phyloP scores from a whole-genome alignment of 768 basidiomycete genomes.

The Pulveroboletus sp. region DNA sequence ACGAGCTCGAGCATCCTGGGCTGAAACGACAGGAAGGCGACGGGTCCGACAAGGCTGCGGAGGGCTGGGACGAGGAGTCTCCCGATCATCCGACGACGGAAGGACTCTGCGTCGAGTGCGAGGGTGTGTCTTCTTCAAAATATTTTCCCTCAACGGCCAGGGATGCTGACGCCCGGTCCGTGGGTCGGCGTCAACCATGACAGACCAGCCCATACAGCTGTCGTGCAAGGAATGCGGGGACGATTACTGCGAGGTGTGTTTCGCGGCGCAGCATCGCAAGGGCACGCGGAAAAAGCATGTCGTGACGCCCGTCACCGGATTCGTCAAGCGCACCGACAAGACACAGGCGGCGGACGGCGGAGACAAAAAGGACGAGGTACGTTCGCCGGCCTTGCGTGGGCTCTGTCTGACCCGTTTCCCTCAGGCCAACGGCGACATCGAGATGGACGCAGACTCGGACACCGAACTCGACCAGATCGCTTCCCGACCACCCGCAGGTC shows the following conservation, averaged over 20 bases:
- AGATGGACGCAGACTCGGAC: slow-evolving; percentile 35
- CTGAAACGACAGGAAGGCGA: slow-evolving; percentile 32
- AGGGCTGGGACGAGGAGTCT: slow-evolving; percentile 69
- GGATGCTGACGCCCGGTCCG: neutral
- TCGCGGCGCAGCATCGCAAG: slow-evolving; percentile 78
- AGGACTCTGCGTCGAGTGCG: slow-evolving; percentile 80
- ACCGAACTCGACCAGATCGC: slow-evolving; percentile 39
- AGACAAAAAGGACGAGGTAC: slow-evolving; percentile 21
- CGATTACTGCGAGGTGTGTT: slow-evolving; percentile 81
- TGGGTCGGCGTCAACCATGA: neutral
- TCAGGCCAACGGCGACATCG: slow-evolving; percentile 34
- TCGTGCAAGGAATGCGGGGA: slow-evolving; percentile 70
- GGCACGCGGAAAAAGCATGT: slow-evolving; percentile 67
- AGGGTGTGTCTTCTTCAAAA: slow-evolving; percentile 48
- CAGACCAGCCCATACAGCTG: slow-evolving; percentile 82
- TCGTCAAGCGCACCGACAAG: slow-evolving; percentile 7
- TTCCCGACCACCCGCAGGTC: slow-evolving; percentile 19
- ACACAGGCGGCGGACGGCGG: slow-evolving; percentile 1
- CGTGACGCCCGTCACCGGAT: slow-evolving; percentile 42
- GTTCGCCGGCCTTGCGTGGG: neutral
- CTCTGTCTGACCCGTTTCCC: neutral
- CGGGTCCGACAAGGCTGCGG: slow-evolving; percentile 35
- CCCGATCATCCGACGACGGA: slow-evolving; percentile 43
- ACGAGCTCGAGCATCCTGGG: slow-evolving; percentile 53
- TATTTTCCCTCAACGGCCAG: too few relatives aligned